Evolutionary conservation across 331 rosid genomes (phyloP).

Genomic region (Malus hybrid): DNA sequence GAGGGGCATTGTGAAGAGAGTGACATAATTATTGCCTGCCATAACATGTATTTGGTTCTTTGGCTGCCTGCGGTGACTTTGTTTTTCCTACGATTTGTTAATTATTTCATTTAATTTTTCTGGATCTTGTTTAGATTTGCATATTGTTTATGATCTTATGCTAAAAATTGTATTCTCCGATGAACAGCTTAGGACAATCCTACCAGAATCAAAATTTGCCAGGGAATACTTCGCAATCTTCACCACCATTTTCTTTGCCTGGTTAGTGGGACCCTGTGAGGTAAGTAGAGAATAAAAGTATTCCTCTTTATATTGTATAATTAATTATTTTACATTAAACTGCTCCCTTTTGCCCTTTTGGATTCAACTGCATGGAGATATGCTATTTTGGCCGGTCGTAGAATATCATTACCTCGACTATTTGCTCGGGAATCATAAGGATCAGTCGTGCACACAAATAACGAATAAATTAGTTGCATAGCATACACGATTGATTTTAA

Average conservation of each 20-base stretch:
- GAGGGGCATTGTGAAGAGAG: no score
- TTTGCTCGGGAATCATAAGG: no score
- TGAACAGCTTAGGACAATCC: constrained; percentile 50
- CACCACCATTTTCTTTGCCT: constrained; percentile 72
- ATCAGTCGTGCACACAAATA: background rate
- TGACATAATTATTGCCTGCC: no score
- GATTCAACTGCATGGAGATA: background rate
- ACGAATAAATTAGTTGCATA: background rate
- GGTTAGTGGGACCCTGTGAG: constrained; percentile 91
- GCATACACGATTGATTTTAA: background rate
- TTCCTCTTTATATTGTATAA: background rate
- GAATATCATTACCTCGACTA: background rate
- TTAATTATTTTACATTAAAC: background rate
- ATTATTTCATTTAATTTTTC: background rate
- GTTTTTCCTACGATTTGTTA: background rate
- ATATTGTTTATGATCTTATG: background rate
- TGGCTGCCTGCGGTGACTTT: background rate
- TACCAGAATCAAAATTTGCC: constrained; percentile 56
- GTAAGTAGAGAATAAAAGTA: constrained; percentile 16
- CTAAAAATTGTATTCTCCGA: background rate
- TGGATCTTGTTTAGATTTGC: background rate
- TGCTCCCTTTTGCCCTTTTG: background rate
- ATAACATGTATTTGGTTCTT: background rate
- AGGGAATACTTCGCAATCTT: constrained; percentile 69
- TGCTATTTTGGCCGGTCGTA: background rate